Base-by-base conservation (phyloP, 106 monocot species). In the Cymbidium sinense region DNA sequence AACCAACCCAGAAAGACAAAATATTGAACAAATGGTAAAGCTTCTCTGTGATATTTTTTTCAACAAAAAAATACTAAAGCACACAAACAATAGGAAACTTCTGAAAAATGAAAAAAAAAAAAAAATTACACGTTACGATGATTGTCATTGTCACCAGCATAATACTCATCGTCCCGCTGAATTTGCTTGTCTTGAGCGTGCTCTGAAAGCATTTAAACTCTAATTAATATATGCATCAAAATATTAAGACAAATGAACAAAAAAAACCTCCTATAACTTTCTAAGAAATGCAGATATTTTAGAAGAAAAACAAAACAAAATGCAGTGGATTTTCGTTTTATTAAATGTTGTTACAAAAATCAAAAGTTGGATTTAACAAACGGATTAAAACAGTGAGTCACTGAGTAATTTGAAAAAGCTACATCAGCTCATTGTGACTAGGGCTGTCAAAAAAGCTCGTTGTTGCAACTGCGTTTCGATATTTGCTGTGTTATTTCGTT, bases 91-190 rank as follows among this genome's bases (percentile, higher is more conserved):
- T 9, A 41, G 41, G 8, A 0, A 41, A 41, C 6, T 13, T 47
- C 13, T 47, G 47, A 47, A 13, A 47, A 47, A 47, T 47, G 12
- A 47, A 47, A 47, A 37, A 37, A 37, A 37, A 51, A 58, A n/a
- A 58, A 67, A 28, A 31, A 13, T 67, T 33, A 67, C 31, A 15
- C 12, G 30, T 6, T 67, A 4, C 72, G 88, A 80, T 93, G 91
- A 64, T 91, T 91, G 73, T 96, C 96, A 65, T 93, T 87, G 50
- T 96, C 96, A 33, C 93, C 96, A 21, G 88, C 96, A 55, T 92
- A 94, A 65, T 96, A 96, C 79, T 96, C 96, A 23, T 96, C 96
- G 25, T 94, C 96, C 31, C 96, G 80, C 73, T 96, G 91, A 74
- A 96, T 90, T 79, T 91, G 89, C 81, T 90, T 96, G 79, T 96